phyloP scores from a whole-genome alignment of 1,284 basidiomycete species.

The Gastroboletus turbinatus region DNA sequence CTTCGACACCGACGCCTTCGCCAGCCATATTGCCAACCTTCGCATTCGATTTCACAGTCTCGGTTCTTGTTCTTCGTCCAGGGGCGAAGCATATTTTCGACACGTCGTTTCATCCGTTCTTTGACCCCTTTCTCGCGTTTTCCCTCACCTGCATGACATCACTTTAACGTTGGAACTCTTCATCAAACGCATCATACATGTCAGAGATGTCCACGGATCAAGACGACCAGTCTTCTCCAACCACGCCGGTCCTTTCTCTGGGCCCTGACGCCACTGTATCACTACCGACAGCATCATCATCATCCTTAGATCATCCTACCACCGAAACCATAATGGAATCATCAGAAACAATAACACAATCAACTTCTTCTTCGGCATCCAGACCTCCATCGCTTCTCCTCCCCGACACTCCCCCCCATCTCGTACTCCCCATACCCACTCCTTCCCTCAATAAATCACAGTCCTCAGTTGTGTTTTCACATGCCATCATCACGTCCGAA shows the following conservation, averaged over 20 bases:
- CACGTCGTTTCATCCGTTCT: conserved; percentile 8
- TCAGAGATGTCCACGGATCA: conserved; percentile 31
- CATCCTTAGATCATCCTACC: conserved; percentile 26
- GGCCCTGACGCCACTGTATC: conserved; percentile 27
- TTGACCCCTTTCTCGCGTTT: not conserved
- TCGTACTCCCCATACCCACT: conserved; percentile 49
- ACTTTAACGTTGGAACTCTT: conserved; percentile 11
- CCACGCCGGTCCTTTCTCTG: conserved; percentile 11
- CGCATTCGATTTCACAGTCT: conserved; percentile 3
- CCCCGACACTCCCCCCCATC: conserved; percentile 25
- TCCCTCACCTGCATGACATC: conserved; percentile 19
- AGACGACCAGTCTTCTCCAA: conserved; percentile 18
- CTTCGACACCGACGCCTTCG: not conserved
- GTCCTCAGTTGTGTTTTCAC: conserved; percentile 44
- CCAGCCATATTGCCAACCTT: conserved; percentile 1
- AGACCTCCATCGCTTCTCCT: conserved; percentile 28
- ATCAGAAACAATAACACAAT: conserved; percentile 21
- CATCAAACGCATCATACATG: conserved; percentile 13
- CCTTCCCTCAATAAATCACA: conserved; percentile 42
- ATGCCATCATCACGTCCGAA: conserved; percentile 31
- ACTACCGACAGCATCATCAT: conserved; percentile 25
- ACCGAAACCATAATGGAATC: conserved; percentile 23
- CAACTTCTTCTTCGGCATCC: conserved; percentile 18
- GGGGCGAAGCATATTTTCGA: conserved; percentile 7
- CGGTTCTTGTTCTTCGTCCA: conserved; percentile 11